Evolutionary conservation across 345 rosid species (phyloP).

Genomic region (Kernera saxatilis): DNA sequence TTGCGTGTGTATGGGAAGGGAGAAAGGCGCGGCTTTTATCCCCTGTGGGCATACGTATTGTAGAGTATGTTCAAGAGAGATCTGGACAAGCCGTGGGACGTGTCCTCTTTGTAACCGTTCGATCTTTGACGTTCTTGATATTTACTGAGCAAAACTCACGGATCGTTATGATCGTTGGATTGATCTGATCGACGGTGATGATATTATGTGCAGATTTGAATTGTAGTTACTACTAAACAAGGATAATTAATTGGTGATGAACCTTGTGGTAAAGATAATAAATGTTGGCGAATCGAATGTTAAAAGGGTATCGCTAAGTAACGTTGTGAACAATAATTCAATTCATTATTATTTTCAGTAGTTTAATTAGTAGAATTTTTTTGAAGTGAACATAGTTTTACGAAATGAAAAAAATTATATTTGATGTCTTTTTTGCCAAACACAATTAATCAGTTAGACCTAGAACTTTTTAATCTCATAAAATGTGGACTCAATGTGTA

Average conservation of each 20-base stretch:
- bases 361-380: background rate
- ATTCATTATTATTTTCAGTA: background rate
- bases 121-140: constrained; percentile 65
- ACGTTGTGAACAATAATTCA: background rate
- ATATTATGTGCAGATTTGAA: constrained; percentile 1
- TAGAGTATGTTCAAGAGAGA: constrained; percentile 66
- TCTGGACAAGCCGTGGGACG: constrained; percentile 54
- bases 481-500: too few species aligned
- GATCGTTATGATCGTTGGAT: constrained; percentile 6
- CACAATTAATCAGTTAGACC: too few species aligned
- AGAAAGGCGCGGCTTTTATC: constrained; percentile 85
- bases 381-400: background rate
- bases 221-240: background rate
- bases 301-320: too few species aligned
- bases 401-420: background rate
- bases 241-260: background rate
- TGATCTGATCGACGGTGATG: constrained; percentile 1
- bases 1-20: constrained; percentile 94
- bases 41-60: constrained; percentile 92
- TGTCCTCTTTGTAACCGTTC: constrained; percentile 82
- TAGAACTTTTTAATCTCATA: too few species aligned
- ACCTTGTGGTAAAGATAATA: background rate
- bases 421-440: background rate
- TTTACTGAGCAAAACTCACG: constrained; percentile 34
- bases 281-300: background rate